Evolutionary conservation across 805 yeast species (phyloP).

Genomic region (Zygosaccharomyces pseudorouxii): DNA sequence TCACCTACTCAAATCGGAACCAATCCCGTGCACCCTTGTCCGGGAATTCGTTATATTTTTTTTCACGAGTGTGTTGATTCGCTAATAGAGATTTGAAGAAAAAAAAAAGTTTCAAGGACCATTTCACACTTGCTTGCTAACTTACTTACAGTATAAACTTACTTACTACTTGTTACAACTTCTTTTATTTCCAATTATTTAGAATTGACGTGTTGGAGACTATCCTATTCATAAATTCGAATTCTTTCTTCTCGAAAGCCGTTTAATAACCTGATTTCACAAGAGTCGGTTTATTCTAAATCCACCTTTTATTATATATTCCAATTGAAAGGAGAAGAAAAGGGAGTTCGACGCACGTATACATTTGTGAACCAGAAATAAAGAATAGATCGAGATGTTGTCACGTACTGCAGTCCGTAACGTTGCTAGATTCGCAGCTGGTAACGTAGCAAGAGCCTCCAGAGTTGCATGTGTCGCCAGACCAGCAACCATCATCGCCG

Average conservation of each 20-base stretch:
- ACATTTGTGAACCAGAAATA: neutral
- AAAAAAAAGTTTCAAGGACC: neutral
- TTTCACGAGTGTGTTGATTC: neutral
- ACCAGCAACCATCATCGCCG: constrained; percentile 60
- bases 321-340: constrained; percentile 8
- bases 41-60: neutral
- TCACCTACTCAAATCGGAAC: neutral
- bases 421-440: constrained; percentile 61
- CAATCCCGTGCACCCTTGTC: constrained; percentile 1
- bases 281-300: neutral
- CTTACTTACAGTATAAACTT: neutral
- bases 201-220: neutral
- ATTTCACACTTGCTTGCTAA: too few relatives aligned
- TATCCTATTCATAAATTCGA: neutral
- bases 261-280: neutral
- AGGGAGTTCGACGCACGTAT: constrained; percentile 4
- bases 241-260: neutral
- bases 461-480: constrained; percentile 58
- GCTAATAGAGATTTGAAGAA: neutral
- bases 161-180: neutral
- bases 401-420: constrained; percentile 82
- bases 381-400: constrained; percentile 49
- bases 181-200: neutral
- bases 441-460: constrained; percentile 46
- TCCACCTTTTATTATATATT: constrained; percentile 4